Conservation (phyloP, 176 grass and related monocot genomes). For the Bromus sterilis region DNA sequence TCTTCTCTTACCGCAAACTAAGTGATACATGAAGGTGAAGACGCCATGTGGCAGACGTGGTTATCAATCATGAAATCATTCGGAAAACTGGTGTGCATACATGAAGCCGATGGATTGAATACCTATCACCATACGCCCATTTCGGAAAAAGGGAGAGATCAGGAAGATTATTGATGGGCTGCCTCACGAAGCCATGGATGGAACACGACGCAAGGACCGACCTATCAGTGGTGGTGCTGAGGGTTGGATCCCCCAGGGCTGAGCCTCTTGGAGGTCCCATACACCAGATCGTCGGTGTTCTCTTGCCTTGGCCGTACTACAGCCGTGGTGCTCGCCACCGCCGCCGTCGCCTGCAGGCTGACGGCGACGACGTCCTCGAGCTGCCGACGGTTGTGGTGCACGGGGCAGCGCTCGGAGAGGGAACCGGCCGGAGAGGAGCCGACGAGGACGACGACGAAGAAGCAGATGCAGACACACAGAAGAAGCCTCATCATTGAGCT, state of each 20-base stretch:
- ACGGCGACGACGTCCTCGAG: neutral
- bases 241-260: conserved; percentile 66
- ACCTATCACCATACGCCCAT: too few relatives aligned
- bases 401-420: neutral
- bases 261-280: conserved; percentile 44
- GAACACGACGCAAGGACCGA: neutral
- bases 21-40: too few relatives aligned
- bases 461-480: neutral
- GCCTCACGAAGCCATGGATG: neutral
- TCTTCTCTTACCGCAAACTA: too few relatives aligned
- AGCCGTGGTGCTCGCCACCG: neutral
- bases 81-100: too few relatives aligned
- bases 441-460: neutral
- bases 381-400: neutral
- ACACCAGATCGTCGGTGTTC: neutral
- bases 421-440: neutral
- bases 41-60: too few relatives aligned
- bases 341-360: neutral
- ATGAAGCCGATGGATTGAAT: too few relatives aligned
- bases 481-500: conserved; percentile 12
- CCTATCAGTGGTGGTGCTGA: conserved; percentile 76
- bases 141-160: too few relatives aligned
- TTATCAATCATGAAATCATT: too few relatives aligned
- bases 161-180: too few relatives aligned
- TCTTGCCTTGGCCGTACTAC: neutral